phyloP scores from a whole-genome alignment of 1,139 yeast species.

The Candida albicans region DNA sequence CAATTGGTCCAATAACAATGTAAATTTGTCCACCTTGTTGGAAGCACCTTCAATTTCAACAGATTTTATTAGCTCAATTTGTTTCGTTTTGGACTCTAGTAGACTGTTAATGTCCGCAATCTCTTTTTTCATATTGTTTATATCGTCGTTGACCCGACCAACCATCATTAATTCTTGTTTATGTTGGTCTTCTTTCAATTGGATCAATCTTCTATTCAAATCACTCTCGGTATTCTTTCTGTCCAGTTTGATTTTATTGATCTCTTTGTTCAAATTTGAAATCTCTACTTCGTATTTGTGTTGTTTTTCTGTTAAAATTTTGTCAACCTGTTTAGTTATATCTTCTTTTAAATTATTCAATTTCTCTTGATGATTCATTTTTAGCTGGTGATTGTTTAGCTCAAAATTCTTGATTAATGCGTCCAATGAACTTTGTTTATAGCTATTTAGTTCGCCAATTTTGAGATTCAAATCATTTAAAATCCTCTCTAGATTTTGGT shows the following conservation, averaged over 20 bases:
- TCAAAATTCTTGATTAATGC: slow-evolving; percentile 37
- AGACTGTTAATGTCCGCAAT: slow-evolving; percentile 6
- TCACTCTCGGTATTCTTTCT: slow-evolving; percentile 19
- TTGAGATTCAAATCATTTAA: slow-evolving; percentile 23
- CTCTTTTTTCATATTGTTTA: slow-evolving; percentile 10
- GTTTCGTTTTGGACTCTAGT: not conserved
- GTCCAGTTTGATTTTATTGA: slow-evolving; percentile 6
- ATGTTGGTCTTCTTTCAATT: slow-evolving; percentile 28
- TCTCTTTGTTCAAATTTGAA: slow-evolving; percentile 17
- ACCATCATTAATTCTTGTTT: slow-evolving; percentile 21
- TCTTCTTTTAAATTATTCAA: slow-evolving; percentile 39
- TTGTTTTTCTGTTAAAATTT: slow-evolving; percentile 29
- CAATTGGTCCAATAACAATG: slow-evolving; percentile 7
- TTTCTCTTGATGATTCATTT: slow-evolving; percentile 33
- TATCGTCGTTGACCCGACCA: slow-evolving; percentile 20
- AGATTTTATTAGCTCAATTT: slow-evolving; percentile 2
- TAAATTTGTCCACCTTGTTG: slow-evolving; percentile 8
- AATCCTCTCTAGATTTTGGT: slow-evolving; percentile 22
- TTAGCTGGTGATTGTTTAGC: slow-evolving; percentile 33
- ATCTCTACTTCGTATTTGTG: slow-evolving; percentile 24
- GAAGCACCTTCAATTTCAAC: slow-evolving; percentile 1
- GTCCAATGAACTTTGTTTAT: slow-evolving; percentile 26
- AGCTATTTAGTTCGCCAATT: slow-evolving; percentile 30
- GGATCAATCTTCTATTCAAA: slow-evolving; percentile 24
- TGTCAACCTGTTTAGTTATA: slow-evolving; percentile 35